Evolutionary conservation across 305 asterid genomes (phyloP).

Genomic region (Vinca major): DNA sequence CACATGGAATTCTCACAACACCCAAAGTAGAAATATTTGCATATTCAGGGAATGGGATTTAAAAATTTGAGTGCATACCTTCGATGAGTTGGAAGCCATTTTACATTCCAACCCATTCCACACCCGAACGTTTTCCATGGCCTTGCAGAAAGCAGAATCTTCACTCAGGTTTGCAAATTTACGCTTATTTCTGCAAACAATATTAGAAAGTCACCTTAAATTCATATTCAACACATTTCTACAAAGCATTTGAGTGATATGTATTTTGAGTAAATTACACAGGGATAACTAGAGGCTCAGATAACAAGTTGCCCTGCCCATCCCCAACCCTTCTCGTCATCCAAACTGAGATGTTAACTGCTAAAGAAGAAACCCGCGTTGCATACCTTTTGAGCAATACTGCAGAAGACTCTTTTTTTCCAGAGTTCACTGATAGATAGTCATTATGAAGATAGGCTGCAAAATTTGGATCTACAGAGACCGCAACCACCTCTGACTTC

Average conservation of each 20-base stretch:
- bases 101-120: conserved; percentile 92
- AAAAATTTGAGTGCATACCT: conserved; percentile 40
- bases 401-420: conserved; percentile 59
- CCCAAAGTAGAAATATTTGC: too few species aligned
- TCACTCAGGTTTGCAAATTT: conserved; percentile 46
- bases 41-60: not conserved
- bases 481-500: conserved; percentile 89
- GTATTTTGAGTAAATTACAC: too few species aligned
- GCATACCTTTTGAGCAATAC: conserved; percentile 64
- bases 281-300: too few species aligned
- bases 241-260: not conserved
- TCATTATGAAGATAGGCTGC: conserved; percentile 66
- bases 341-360: not conserved
- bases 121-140: conserved; percentile 54
- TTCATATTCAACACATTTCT: not conserved
- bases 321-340: too few species aligned
- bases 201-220: conserved; percentile 11
- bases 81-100: conserved; percentile 78
- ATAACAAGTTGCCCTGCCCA: too few species aligned
- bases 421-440: conserved; percentile 63
- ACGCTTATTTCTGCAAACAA: conserved; percentile 58
- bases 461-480: conserved; percentile 81
- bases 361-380: not conserved
- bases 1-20: too few species aligned
- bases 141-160: conserved; percentile 46